These are phyloP conservation scores for Torrubiella hemipterigena DNA, from an alignment of 2,329 filamentous ascomycete genomes.

Conservation along the genomic window DNA sequence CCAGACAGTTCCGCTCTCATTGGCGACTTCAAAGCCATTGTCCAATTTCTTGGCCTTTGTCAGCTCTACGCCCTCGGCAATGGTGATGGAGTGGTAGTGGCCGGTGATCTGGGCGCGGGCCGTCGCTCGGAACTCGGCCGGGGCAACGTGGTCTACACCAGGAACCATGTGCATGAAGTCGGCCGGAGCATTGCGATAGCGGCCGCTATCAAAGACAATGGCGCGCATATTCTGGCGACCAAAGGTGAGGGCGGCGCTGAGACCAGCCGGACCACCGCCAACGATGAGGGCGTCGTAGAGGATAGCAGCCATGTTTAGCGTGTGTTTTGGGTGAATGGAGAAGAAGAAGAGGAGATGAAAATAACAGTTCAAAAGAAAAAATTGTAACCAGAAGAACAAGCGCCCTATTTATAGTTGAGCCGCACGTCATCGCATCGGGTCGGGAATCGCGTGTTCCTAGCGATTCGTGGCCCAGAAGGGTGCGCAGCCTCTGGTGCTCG, in stretches of 20 bases:
- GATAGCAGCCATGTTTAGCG: neutral
- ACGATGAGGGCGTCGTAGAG: slow-evolving; percentile 19
- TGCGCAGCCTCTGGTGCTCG: too few species aligned
- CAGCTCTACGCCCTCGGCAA: slow-evolving; percentile 9
- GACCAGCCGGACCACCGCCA: slow-evolving; percentile 29
- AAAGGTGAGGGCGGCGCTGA: slow-evolving; percentile 22
- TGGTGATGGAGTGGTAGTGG: slow-evolving; percentile 13
- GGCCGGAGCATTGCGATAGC: slow-evolving; percentile 26
- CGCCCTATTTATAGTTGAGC: too few species aligned
- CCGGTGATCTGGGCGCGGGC: slow-evolving; percentile 12
- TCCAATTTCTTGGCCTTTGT: slow-evolving; percentile 6
- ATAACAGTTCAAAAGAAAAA: too few species aligned
- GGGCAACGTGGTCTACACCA: slow-evolving; percentile 15
- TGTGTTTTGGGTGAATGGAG: too few species aligned
- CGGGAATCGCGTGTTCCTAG: too few species aligned
- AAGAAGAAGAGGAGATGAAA: too few species aligned
- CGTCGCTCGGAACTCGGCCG: slow-evolving; percentile 12
- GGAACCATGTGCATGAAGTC: slow-evolving; percentile 28
- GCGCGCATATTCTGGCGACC: slow-evolving; percentile 21
- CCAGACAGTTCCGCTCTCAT: slow-evolving; percentile 25
- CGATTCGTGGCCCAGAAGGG: too few species aligned
- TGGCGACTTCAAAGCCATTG: slow-evolving; percentile 15
- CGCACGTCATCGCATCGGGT: too few species aligned
- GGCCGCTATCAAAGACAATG: slow-evolving; percentile 26
- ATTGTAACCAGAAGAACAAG: too few species aligned